Percentiles rank a stretch among this genome's conserved stretches.
phyloP scores from a whole-genome alignment of 2,329 filamentous ascomycete genomes.

The Ascochyta lentis region DNA sequence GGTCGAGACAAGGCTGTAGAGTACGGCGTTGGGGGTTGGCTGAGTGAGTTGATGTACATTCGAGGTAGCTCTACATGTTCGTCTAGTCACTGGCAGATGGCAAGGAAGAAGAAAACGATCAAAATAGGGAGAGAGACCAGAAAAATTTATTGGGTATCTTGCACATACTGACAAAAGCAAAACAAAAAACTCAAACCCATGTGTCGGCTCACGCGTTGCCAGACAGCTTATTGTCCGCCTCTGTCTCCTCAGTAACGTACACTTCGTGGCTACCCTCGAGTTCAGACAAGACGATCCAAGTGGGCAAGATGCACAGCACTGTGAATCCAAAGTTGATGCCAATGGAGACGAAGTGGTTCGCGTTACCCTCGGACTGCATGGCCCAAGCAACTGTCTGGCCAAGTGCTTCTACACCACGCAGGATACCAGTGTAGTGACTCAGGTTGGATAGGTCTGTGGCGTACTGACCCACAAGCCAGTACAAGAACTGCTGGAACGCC shows the following conservation, averaged over 20 bases:
- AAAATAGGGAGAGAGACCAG: too few relatives aligned
- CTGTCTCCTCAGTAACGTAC: conserved; percentile 25
- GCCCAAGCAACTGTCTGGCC: conserved; percentile 48
- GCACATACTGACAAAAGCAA: not conserved
- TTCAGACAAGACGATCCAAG: conserved; percentile 44
- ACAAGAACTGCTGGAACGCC: conserved; percentile 47
- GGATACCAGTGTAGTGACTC: conserved; percentile 46
- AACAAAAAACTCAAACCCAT: not conserved
- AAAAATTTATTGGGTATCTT: conserved; percentile 13
- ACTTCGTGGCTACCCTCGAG: conserved; percentile 42
- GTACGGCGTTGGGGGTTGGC: too few relatives aligned
- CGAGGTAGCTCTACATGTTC: too few relatives aligned
- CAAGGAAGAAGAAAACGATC: too few relatives aligned
- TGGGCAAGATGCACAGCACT: conserved; percentile 39
- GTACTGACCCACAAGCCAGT: conserved; percentile 48
- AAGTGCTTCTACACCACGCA: conserved; percentile 44
- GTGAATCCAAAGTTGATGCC: conserved; percentile 47
- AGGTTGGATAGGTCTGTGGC: conserved; percentile 41
- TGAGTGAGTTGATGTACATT: too few relatives aligned
- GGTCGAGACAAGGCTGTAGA: too few relatives aligned
- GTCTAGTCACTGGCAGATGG: too few relatives aligned
- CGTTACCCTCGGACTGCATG: conserved; percentile 46
- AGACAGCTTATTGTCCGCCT: conserved; percentile 18
- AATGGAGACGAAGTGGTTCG: conserved; percentile 47
- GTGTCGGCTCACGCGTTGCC: not conserved